Evolutionary conservation across 352 stramenopile species (phyloP).

Genomic region (Pythium guiyangense): DNA sequence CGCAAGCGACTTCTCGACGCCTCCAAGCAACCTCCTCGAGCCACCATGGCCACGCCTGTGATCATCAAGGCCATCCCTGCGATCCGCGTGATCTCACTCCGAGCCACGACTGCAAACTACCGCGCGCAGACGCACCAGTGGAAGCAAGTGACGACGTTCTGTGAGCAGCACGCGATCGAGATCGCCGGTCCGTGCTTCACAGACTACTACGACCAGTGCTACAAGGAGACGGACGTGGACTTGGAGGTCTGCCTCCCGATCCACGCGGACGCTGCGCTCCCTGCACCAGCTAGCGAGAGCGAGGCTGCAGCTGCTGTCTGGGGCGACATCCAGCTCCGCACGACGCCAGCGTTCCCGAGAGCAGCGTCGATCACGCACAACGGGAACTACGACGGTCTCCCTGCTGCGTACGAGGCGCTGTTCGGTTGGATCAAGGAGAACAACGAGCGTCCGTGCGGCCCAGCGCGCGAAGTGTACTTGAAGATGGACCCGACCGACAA

Average conservation of each 20-base stretch:
- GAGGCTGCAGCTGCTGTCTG: constrained; percentile 2
- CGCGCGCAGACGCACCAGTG: constrained; percentile 37
- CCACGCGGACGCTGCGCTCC: constrained; percentile 12
- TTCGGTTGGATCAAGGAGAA: constrained; percentile 33
- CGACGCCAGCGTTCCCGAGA: constrained; percentile 15
- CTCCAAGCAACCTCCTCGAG: neutral
- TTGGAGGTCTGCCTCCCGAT: constrained; percentile 48
- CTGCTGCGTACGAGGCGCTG: constrained; percentile 24
- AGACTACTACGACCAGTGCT: constrained; percentile 33
- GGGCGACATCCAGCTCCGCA: constrained; percentile 19
- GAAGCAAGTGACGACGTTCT: constrained; percentile 25
- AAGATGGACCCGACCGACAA: constrained; percentile 21
- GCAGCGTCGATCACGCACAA: constrained; percentile 31
- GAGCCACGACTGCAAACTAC: constrained; percentile 37
- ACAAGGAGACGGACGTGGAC: constrained; percentile 41
- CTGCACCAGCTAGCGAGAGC: neutral
- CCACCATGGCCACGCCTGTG: neutral
- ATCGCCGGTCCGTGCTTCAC: constrained; percentile 26
- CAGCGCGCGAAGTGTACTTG: constrained; percentile 40
- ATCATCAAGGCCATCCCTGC: constrained; percentile 25
- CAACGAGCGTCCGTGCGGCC: constrained; percentile 19
- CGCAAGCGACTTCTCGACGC: neutral
- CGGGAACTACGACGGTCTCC: constrained; percentile 24
- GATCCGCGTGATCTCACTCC: constrained; percentile 31
- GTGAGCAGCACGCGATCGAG: constrained; percentile 14